Base-by-base conservation (phyloP, 768 basidiomycete species). In the Rhodotorula graminis region DNA sequence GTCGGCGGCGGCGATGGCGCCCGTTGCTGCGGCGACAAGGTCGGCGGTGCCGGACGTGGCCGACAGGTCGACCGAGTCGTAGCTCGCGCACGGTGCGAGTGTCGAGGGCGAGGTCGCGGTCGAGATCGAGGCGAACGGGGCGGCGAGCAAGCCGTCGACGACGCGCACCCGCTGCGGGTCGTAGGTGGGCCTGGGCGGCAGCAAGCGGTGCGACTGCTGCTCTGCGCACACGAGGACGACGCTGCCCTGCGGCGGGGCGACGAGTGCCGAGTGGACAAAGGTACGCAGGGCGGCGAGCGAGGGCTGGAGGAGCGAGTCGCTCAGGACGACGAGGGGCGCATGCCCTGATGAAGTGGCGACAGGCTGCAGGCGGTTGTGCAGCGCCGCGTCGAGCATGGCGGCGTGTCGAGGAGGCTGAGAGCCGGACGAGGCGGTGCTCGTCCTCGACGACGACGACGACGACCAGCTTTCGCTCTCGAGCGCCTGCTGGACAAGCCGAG, bases 301-400 rank as follows among this genome's bases (percentile, higher is more conserved):
- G 4, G 77, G 77, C 58, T 78, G 75, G 12, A 73, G 47, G 23
- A 76, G 58, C 18, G 67, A 56, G 56, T 78, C 77, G 47, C 61
- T 61, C 21, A 77, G 60, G 47, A 78, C 61, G 33, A 76, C 33
- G 2, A 74, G 47, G 0, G 70, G 47, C 2, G 76, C 44, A 11
- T 44, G 23, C 40, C 61, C 18, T 21, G n/a, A 1, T 1, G 47
- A 44, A 0, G 33, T 49, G 23, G 46, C 44, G 15, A 52, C 29
- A 0, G 40, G 27, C 0, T 23, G 16, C 18, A 68, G 64, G 15
- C 64, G 69, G 57, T 57, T 49, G 4, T 44, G 33, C 29, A 61
- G 47, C 29, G 67, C 67, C 8, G 50, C 23, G 44, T 58, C 42
- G 59, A 61, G 59, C 58, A 42, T 57, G 8, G 47, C 11, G 46